Conservation (phyloP, 768 basidiomycete genomes). For the Mycena rosella region DNA sequence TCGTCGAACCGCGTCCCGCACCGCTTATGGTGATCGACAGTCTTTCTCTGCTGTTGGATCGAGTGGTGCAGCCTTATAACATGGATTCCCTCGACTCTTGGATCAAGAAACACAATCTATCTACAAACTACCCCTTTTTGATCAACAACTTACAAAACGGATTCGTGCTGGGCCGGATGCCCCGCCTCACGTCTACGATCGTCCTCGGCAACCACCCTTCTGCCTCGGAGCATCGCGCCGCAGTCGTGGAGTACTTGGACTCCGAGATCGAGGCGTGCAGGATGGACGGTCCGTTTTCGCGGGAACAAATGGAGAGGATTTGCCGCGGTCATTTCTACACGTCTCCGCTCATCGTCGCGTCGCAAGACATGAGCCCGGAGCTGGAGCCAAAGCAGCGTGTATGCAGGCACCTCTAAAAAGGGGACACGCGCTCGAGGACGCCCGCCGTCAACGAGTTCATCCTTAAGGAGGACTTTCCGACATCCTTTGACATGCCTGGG, state of each 20-base stretch:
- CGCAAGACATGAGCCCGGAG: no score
- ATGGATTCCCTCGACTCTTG: background rate
- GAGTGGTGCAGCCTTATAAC: background rate
- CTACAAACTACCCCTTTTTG: background rate
- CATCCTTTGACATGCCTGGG: background rate
- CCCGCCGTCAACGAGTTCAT: background rate
- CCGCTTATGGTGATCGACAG: background rate
- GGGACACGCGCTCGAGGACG: background rate
- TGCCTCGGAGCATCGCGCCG: background rate
- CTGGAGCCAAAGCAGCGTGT: no score
- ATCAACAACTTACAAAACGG: background rate
- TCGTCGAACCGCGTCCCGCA: background rate
- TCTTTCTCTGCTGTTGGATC: background rate
- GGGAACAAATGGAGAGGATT: no score
- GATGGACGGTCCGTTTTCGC: background rate
- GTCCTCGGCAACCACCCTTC: background rate
- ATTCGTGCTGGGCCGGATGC: background rate
- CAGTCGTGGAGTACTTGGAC: conserved; percentile 1
- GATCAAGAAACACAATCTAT: background rate
- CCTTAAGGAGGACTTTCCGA: background rate
- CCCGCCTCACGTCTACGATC: background rate
- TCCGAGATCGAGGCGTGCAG: background rate
- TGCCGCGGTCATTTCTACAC: no score
- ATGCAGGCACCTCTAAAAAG: background rate
- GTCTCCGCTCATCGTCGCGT: no score